phyloP scores from a whole-genome alignment of 108 stramenopile species.

The Schizochytrium sp. region DNA sequence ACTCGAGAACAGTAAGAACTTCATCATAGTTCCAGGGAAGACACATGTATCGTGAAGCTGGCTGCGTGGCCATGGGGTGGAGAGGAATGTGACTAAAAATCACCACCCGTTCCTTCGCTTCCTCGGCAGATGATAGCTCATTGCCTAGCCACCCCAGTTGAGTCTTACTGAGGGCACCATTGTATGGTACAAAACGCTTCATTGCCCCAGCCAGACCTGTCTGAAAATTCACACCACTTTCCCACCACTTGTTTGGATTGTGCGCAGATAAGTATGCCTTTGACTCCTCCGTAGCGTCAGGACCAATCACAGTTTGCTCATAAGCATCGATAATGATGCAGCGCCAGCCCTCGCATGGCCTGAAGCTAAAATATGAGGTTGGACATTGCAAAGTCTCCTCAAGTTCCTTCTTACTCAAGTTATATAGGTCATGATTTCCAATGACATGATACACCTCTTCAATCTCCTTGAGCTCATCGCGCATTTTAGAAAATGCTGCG shows the following conservation, averaged over 20 bases:
- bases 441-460: background rate
- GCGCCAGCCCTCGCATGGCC: conserved; percentile 12
- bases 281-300: background rate
- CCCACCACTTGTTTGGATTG: conserved; percentile 23
- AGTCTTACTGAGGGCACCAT: background rate
- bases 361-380: background rate
- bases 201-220: conserved; percentile 20
- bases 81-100: background rate
- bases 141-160: background rate
- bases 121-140: background rate
- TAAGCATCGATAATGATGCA: background rate
- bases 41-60: conserved; percentile 31
- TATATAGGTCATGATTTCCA: conserved; percentile 52
- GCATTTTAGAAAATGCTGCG: background rate
- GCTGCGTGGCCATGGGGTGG: background rate
- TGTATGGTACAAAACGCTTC: conserved; percentile 31
- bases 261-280: background rate
- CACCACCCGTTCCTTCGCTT: background rate
- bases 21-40: conserved; percentile 55
- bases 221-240: conserved; percentile 14
- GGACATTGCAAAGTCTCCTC: background rate
- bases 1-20: background rate
- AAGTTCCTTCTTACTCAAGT: conserved; percentile 36
- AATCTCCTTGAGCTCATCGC: background rate
- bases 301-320: background rate